Evolutionary conservation across 2,329 filamentous ascomycete species (phyloP).

Genomic region (Colletotrichum aenigma): DNA sequence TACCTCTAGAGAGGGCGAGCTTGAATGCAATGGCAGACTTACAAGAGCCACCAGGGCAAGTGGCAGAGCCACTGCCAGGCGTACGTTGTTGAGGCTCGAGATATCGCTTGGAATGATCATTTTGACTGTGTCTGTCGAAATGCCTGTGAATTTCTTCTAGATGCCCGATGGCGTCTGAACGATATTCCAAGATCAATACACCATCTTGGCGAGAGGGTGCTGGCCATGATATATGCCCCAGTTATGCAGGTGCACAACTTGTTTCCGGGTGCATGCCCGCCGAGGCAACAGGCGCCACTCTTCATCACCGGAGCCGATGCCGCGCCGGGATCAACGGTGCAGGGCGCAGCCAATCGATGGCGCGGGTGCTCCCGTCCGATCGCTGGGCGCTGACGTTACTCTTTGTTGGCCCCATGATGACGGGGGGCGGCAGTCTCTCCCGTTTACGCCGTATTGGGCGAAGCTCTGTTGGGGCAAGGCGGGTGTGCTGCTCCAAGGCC

Average conservation of each 20-base stretch:
- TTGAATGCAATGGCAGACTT: neutral
- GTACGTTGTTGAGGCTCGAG: neutral
- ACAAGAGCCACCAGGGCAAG: neutral
- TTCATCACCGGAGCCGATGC: neutral
- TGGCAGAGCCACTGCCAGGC: constrained; percentile 4
- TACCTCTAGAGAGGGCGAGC: neutral
- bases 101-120: constrained; percentile 12
- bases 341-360: neutral
- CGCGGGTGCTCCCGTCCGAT: neutral
- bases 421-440: neutral
- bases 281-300: neutral
- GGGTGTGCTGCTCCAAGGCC: neutral
- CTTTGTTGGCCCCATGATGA: neutral
- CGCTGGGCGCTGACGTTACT: neutral
- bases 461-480: neutral
- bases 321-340: neutral
- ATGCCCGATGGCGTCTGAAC: neutral
- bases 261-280: neutral
- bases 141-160: neutral
- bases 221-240: neutral
- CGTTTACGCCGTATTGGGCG: neutral
- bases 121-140: neutral
- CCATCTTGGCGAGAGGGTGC: neutral
- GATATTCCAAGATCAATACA: neutral
- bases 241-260: neutral